Evolutionary conservation across 306 rosid genomes (phyloP).

Genomic region (Inga leiocalycina): DNA sequence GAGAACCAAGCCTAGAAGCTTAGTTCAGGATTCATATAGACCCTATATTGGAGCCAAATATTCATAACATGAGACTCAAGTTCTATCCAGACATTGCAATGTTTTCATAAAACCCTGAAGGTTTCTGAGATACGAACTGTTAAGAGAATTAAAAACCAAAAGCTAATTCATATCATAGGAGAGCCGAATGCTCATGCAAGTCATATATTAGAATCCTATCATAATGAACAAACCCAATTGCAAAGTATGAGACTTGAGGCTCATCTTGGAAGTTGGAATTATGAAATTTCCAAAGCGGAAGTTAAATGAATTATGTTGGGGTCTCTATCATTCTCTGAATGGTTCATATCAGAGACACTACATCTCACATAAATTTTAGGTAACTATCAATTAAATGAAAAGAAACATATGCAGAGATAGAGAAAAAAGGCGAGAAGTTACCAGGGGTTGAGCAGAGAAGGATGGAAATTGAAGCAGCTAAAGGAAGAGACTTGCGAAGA

Average conservation of each 20-base stretch:
- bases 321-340: neutral
- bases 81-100: neutral
- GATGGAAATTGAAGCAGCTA: conserved; percentile 75
- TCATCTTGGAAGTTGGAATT: neutral
- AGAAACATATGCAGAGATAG: neutral
- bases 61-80: neutral
- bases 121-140: neutral
- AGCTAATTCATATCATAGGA: neutral
- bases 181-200: neutral
- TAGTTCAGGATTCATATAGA: neutral
- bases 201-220: neutral
- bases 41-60: neutral
- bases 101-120: neutral
- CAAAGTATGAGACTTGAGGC: neutral
- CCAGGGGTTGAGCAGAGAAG: conserved; percentile 83
- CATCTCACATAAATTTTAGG: neutral
- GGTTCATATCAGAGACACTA: neutral
- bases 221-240: neutral
- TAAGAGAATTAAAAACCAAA: neutral
- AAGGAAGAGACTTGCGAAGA: conserved; percentile 63
- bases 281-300: neutral
- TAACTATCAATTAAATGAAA: neutral
- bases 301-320: neutral
- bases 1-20: neutral
- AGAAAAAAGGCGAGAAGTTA: conserved; percentile 3